These are phyloP conservation scores for Geotrichum cucujoidarum DNA, from an alignment of 1,139 yeast genomes.

Conservation along the genomic window DNA sequence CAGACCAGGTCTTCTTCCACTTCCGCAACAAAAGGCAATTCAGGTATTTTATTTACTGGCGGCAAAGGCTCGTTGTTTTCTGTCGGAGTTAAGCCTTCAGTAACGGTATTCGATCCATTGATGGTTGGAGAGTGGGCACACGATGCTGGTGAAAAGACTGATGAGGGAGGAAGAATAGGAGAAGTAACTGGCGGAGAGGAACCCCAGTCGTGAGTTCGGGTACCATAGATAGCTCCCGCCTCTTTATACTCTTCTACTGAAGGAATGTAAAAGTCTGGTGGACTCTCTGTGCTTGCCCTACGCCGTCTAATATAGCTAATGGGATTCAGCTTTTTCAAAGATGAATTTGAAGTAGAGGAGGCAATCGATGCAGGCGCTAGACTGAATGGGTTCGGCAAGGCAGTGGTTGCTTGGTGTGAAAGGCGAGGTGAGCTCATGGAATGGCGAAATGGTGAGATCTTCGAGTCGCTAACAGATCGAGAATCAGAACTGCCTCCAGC, in stretches of 20 bases:
- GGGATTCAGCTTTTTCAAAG: constrained; percentile 31
- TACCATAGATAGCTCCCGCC: constrained; percentile 36
- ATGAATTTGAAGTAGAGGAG: constrained; percentile 13
- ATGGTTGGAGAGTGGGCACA: too few relatives aligned
- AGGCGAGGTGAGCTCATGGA: constrained; percentile 5
- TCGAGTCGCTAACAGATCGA: constrained; percentile 1
- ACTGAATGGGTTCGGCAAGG: neutral
- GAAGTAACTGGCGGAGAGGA: constrained; percentile 14
- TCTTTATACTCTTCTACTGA: constrained; percentile 23
- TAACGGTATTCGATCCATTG: too few relatives aligned
- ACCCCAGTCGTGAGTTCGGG: constrained; percentile 37
- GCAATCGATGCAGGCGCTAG: neutral
- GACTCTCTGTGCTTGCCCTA: constrained; percentile 9
- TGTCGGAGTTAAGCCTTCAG: too few relatives aligned
- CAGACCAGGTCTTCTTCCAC: too few relatives aligned
- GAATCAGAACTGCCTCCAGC: neutral
- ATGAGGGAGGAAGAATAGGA: constrained; percentile 15
- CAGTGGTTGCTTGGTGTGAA: neutral
- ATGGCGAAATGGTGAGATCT: neutral
- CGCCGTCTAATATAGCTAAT: constrained; percentile 24
- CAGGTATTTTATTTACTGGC: neutral
- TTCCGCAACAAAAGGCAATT: too few relatives aligned
- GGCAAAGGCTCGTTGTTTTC: neutral
- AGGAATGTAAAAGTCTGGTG: constrained; percentile 8
- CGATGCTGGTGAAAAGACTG: constrained; percentile 11